phyloP scores from a whole-genome alignment of 306 rosid genomes.

The Fragaria iinumae region DNA sequence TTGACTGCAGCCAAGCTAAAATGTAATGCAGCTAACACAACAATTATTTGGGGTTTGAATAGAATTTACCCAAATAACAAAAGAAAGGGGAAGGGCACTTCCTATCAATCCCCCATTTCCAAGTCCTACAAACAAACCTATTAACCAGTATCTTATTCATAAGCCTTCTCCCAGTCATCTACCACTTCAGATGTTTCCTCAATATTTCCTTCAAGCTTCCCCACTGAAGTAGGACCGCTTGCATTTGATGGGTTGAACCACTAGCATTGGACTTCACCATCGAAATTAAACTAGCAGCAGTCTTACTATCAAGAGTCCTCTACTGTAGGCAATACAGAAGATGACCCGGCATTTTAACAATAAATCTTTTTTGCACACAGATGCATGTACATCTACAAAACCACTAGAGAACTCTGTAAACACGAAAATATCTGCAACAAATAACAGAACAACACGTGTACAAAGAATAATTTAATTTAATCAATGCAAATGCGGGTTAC shows the following conservation, averaged over 20 bases:
- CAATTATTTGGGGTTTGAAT: background rate
- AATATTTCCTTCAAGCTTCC: conserved; percentile 30
- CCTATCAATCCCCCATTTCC: conserved; percentile 18
- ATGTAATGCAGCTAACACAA: background rate
- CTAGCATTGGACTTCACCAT: conserved; percentile 7
- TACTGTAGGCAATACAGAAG: conserved; percentile 25
- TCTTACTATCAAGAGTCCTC: conserved; percentile 20
- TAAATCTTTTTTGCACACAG: conserved; percentile 64
- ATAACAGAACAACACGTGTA: no score
- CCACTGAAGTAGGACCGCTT: conserved; percentile 28
- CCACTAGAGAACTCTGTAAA: conserved; percentile 37
- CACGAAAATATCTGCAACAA: no score
- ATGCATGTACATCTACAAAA: conserved; percentile 45
- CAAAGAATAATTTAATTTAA: no score
- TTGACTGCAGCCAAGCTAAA: background rate
- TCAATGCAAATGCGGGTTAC: no score
- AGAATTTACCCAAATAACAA: conserved; percentile 27
- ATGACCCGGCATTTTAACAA: conserved; percentile 26
- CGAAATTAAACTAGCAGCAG: background rate
- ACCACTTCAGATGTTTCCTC: conserved; percentile 56
- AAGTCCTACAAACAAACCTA: background rate
- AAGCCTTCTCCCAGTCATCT: conserved; percentile 92
- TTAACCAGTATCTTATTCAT: conserved; percentile 34
- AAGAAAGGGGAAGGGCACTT: conserved; percentile 8
- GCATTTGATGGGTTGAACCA: conserved; percentile 21